These are phyloP conservation scores for Dryas alaskensis DNA, from an alignment of 306 rosid genomes.

Conservation along the genomic window DNA sequence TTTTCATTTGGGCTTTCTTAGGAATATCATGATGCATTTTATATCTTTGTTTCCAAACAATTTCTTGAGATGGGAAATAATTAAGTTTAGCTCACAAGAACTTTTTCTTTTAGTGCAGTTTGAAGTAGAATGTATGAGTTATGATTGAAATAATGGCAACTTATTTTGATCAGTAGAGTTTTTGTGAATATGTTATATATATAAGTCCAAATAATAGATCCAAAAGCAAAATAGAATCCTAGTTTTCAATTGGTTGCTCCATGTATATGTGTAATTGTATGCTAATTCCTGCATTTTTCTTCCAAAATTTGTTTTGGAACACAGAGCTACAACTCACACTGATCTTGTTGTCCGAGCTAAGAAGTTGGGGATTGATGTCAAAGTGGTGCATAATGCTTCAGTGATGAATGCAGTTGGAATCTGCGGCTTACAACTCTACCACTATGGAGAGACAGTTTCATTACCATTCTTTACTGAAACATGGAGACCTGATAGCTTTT, in stretches of 20 bases:
- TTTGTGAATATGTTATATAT: not conserved
- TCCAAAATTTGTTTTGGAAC: not conserved
- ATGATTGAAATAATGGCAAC: not conserved
- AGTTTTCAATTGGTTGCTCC: too few relatives aligned
- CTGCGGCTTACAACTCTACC: slow-evolving; percentile 85
- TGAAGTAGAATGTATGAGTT: not conserved
- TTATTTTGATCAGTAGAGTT: not conserved
- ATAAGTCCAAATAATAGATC: not conserved
- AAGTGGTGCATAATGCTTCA: slow-evolving; percentile 72
- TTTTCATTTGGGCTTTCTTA: too few relatives aligned
- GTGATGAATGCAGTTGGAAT: slow-evolving; percentile 89
- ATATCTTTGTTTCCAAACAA: not conserved
- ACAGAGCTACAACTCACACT: slow-evolving; percentile 79
- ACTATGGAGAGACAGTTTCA: slow-evolving; percentile 81
- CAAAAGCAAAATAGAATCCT: not conserved
- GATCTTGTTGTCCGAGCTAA: slow-evolving; percentile 89
- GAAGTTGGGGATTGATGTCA: slow-evolving; percentile 64
- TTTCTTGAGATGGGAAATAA: not conserved
- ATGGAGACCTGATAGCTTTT: slow-evolving; percentile 93
- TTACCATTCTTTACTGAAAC: slow-evolving; percentile 77
- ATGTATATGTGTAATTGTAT: not conserved
- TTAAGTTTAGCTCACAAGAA: not conserved
- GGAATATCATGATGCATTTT: not conserved
- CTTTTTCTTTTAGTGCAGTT: not conserved
- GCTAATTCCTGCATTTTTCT: not conserved